These are phyloP conservation scores for Geranium rotundifolium DNA, from an alignment of 345 rosid species.

Conservation along the genomic window DNA sequence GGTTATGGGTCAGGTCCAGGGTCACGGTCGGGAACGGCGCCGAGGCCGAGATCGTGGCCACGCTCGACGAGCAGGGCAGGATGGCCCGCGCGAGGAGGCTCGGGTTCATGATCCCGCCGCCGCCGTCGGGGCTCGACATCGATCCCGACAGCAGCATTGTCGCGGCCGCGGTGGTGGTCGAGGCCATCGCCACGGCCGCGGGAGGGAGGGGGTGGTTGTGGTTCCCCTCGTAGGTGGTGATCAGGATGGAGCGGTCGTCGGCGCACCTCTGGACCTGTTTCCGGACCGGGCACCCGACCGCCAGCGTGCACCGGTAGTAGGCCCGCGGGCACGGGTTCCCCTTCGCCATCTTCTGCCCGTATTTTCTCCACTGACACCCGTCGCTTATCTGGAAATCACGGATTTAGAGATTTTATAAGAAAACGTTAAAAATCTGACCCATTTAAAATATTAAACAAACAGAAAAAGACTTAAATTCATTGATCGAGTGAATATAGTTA, in stretches of 20 bases:
- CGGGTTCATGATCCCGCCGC: slow-evolving; percentile 73
- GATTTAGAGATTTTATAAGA: no score
- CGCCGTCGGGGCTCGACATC: slow-evolving; percentile 87
- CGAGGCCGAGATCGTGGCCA: slow-evolving; percentile 97
- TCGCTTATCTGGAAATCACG: slow-evolving; percentile 58
- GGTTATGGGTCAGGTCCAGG: slow-evolving; percentile 73
- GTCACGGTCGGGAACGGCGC: slow-evolving; percentile 95
- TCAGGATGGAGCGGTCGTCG: slow-evolving; percentile 67
- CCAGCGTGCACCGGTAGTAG: slow-evolving; percentile 97
- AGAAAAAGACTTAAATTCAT: no score
- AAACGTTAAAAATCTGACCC: no score
- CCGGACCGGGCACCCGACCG: slow-evolving; percentile 85
- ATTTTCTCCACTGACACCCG: slow-evolving; percentile 97
- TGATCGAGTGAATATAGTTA: no score
- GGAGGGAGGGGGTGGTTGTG: slow-evolving; percentile 94
- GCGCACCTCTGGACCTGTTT: slow-evolving; percentile 99
- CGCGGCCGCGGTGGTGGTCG: slow-evolving; percentile 83
- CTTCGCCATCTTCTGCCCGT: slow-evolving; percentile 98
- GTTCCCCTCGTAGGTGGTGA: slow-evolving; percentile 89
- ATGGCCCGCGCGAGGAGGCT: slow-evolving; percentile 76
- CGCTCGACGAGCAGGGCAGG: slow-evolving; percentile 71
- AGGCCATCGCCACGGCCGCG: slow-evolving; percentile 91
- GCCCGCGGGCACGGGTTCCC: slow-evolving; percentile 98
- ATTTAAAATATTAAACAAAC: no score
- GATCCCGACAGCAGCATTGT: slow-evolving; percentile 86